Evolutionary conservation across 2,329 filamentous ascomycete genomes (phyloP), one percentile per base, ranked within the genome.

Genomic region (Ambrosiella cleistominuta): DNA sequence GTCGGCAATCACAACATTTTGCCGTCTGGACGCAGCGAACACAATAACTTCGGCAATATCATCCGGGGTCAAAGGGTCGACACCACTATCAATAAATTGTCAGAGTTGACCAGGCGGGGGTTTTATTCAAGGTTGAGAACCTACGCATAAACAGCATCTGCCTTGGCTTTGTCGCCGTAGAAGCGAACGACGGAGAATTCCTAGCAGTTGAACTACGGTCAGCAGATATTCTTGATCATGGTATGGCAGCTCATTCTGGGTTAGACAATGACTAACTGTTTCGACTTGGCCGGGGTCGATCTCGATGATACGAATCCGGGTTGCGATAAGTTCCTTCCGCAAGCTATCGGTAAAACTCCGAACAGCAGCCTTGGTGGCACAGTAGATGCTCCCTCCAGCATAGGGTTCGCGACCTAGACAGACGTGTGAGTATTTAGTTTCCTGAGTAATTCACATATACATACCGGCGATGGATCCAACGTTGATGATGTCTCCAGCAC

Each of bases 201-300:
- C 80, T 83, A 61, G 13, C 9, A 51, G 11, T 27, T 51, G 49
- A 13, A 27, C 27, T 27, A 27, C 27, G 27, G 27, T 27, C 27
- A 27, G 27, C 27, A 27, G 27, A 27, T 27, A 27, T 27, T 27
- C 27, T 27, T 27, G 27, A 27, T 27, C 49, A 51, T 27, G 13
- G 7, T 51, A 27, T 27, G 27, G 27, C 27, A 2, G 27, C 27
- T 27, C 27, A 37, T 19, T 51, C 9, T 27, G 13, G 7, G 5
- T 37, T 11, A 27, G 49, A 27, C 17, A 6, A 27, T 27, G 27
- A 27, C 74, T 61, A 70, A 83, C 81, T 50, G 90, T 95, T 76
- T 95, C 88, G 52, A 95, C 89, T 72, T 95, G 89, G 35, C 90
- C 90, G 0, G 90, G 90, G 66, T 95, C 90, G 65, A 96, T 78